Conservation (phyloP, 2,329 filamentous ascomycete genomes). For the Cladosporium sp. region DNA sequence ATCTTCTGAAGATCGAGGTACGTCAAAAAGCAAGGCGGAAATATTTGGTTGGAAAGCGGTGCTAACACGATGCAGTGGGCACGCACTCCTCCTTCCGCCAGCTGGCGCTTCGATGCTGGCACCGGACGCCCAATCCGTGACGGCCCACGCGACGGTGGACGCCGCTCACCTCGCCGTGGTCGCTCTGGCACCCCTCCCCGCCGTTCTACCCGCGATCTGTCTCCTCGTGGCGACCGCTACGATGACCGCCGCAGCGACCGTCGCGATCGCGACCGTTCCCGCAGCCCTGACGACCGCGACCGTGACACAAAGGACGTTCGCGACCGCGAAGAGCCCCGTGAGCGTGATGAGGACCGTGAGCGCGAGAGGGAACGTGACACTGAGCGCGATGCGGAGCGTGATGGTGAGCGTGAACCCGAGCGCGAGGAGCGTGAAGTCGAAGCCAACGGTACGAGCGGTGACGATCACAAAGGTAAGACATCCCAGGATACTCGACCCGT, state of each 20-base stretch:
- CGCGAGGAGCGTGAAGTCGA: conserved; percentile 32
- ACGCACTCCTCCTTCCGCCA: conserved; percentile 93
- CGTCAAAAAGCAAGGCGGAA: not conserved
- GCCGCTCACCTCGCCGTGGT: conserved; percentile 43
- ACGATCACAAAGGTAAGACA: conserved; percentile 78
- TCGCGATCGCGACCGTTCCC: conserved; percentile 73
- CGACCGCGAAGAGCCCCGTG: conserved; percentile 42
- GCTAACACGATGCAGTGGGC: conserved; percentile 69
- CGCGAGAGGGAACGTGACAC: conserved; percentile 47
- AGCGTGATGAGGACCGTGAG: conserved; percentile 47
- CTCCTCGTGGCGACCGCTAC: conserved; percentile 56
- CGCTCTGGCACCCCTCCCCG: conserved; percentile 41
- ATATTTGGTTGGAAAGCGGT: not conserved
- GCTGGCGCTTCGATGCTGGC: conserved; percentile 95
- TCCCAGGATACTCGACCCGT: not conserved
- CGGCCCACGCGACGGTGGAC: conserved; percentile 61
- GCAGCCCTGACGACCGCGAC: conserved; percentile 61
- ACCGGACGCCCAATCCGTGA: conserved; percentile 67
- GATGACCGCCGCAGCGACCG: conserved; percentile 62
- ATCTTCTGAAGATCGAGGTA: conserved; percentile 96
- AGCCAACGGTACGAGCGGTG: conserved; percentile 57
- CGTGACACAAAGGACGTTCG: conserved; percentile 66
- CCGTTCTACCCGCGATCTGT: conserved; percentile 10
- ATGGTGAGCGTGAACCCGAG: conserved; percentile 56
- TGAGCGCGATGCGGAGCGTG: conserved; percentile 61